These are phyloP conservation scores for Fusarium brevicatenulatum DNA, from an alignment of 2,329 filamentous ascomycete genomes.

Conservation along the genomic window DNA sequence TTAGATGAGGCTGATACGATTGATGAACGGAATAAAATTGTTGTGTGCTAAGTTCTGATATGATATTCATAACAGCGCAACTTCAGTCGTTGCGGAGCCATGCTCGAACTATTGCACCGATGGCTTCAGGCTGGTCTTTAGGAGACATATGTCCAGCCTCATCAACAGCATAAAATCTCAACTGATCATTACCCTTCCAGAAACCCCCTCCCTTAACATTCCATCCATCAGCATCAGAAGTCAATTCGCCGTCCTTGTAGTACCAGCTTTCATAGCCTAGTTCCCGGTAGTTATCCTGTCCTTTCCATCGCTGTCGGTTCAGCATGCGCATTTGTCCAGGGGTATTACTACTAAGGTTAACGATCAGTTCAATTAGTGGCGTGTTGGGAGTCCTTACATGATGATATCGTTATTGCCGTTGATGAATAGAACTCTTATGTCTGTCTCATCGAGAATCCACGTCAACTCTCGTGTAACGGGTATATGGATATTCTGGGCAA, in stretches of 20 bases:
- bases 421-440: constrained; percentile 12
- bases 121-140: constrained; percentile 18
- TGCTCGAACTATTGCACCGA: constrained; percentile 1
- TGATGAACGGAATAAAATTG: not conserved
- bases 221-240: not conserved
- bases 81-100: constrained; percentile 12
- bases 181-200: constrained; percentile 19
- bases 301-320: constrained; percentile 10
- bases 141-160: constrained; percentile 24
- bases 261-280: constrained; percentile 3
- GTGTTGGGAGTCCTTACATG: not conserved
- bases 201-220: constrained; percentile 6
- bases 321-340: constrained; percentile 31
- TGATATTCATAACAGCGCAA: too few species aligned
- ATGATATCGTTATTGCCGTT: constrained; percentile 27
- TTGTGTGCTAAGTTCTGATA: not conserved
- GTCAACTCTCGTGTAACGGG: constrained; percentile 22
- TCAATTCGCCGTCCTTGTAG: constrained; percentile 10
- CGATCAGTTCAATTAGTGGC: too few species aligned
- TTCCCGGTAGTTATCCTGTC: not conserved
- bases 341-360: constrained; percentile 2
- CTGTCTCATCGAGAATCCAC: constrained; percentile 10
- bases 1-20: not conserved
- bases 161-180: constrained; percentile 27
- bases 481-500: constrained; percentile 6